phyloP scores from a whole-genome alignment of 2,329 filamentous ascomycete species.

The Hortaea sp. region DNA sequence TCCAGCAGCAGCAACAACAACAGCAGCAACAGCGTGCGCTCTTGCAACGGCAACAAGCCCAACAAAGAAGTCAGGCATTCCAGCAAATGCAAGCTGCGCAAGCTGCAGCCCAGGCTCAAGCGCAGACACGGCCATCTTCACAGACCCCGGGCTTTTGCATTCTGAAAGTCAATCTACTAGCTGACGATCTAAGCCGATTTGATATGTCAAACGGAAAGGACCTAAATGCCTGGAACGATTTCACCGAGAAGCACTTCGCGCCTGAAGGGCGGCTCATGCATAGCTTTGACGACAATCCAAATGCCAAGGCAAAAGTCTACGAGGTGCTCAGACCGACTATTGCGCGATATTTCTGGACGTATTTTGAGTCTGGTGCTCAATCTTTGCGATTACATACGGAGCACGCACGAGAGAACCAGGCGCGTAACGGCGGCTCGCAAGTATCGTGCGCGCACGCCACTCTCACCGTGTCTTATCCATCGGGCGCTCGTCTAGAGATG shows the following conservation, averaged over 20 bases:
- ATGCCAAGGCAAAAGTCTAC: constrained; percentile 58
- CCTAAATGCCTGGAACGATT: constrained; percentile 65
- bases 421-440: constrained; percentile 49
- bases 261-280: constrained; percentile 61
- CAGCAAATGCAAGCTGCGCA: constrained; percentile 14
- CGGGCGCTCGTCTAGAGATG: constrained; percentile 49
- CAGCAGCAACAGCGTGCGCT: constrained; percentile 23
- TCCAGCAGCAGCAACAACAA: constrained; percentile 19
- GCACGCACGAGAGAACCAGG: constrained; percentile 44
- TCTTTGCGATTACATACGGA: constrained; percentile 82
- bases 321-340: constrained; percentile 76
- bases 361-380: constrained; percentile 77
- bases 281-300: constrained; percentile 12
- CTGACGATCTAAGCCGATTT: constrained; percentile 45
- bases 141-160: constrained; percentile 33
- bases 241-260: constrained; percentile 76
- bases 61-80: constrained; percentile 11
- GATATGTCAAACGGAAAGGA: constrained; percentile 52
- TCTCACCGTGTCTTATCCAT: constrained; percentile 82
- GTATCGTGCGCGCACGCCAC: constrained; percentile 69
- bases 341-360: constrained; percentile 79
- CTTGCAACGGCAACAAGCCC: constrained; percentile 21
- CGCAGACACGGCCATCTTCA: constrained; percentile 7
- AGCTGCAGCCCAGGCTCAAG: constrained; percentile 23
- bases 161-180: constrained; percentile 45